These are phyloP conservation scores for Diaporthe amygdali DNA, from an alignment of 2,329 filamentous ascomycete genomes.

Conservation along the genomic window DNA sequence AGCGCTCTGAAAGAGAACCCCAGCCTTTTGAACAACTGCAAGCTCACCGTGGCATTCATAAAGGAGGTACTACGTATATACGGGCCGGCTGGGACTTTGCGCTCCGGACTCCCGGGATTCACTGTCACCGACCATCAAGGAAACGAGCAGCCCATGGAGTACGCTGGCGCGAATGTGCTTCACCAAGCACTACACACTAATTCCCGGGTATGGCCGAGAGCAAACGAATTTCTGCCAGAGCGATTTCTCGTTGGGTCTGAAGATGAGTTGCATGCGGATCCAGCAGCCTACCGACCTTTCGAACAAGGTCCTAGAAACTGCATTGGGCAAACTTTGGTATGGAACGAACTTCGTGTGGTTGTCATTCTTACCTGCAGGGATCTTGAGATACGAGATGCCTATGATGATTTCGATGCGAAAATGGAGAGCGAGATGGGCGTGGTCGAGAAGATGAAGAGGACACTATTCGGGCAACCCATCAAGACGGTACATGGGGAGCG, in stretches of 20 bases:
- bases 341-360: constrained; percentile 10
- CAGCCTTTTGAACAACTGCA: not conserved
- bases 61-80: not conserved
- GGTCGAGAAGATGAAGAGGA: not conserved
- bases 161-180: not conserved
- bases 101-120: not conserved
- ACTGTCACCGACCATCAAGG: not conserved
- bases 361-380: not conserved
- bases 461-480: not conserved
- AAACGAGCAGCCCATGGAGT: not conserved
- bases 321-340: constrained; percentile 47
- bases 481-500: not conserved
- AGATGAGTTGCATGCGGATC: not conserved
- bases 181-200: not conserved
- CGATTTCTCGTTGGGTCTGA: not conserved
- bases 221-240: not conserved
- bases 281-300: constrained; percentile 55
- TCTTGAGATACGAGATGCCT: not conserved
- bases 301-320: constrained; percentile 58
- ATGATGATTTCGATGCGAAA: not conserved
- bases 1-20: not conserved
- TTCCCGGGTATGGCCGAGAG: not conserved
- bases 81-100: not conserved
- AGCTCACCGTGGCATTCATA: not conserved
- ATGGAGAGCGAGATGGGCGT: not conserved